phyloP scores from a whole-genome alignment of 2,329 filamentous ascomycete genomes.

The Phialocephala sp. region DNA sequence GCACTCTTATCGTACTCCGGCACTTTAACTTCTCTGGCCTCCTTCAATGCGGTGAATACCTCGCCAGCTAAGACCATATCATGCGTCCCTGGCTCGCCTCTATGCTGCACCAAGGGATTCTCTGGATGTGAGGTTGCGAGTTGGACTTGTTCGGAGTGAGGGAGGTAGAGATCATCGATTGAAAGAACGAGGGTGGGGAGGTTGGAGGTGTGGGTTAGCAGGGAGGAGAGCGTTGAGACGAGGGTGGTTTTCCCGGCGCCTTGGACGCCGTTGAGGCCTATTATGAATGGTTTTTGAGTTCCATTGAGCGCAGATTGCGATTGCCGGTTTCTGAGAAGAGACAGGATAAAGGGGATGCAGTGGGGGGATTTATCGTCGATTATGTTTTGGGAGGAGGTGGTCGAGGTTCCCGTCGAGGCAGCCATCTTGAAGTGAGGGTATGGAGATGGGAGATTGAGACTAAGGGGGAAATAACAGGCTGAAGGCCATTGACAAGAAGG shows the following conservation, averaged over 20 bases:
- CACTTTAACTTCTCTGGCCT: slow-evolving; percentile 55
- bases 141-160: slow-evolving; percentile 59
- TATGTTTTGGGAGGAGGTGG: slow-evolving; percentile 49
- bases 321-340: slow-evolving; percentile 61
- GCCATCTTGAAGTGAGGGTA: slow-evolving; percentile 3
- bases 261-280: slow-evolving; percentile 90
- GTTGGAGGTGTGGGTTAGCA: slow-evolving; percentile 58
- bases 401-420: background rate
- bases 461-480: background rate
- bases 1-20: slow-evolving; percentile 72
- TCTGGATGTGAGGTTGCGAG: slow-evolving; percentile 58
- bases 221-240: slow-evolving; percentile 65
- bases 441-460: slow-evolving; percentile 8
- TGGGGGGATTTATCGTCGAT: slow-evolving; percentile 79
- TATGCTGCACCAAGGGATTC: slow-evolving; percentile 68
- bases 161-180: slow-evolving; percentile 74
- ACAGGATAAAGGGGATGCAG: slow-evolving; percentile 78
- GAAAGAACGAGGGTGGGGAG: slow-evolving; percentile 64
- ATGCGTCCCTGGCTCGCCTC: slow-evolving; percentile 67
- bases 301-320: slow-evolving; percentile 48
- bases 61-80: slow-evolving; percentile 61
- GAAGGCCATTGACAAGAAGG: background rate
- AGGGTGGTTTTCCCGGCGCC: slow-evolving; percentile 93
- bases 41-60: slow-evolving; percentile 58
- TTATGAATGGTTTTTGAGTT: slow-evolving; percentile 68